Evolutionary conservation across 108 stramenopile genomes (phyloP), one percentile per base, ranked within the genome.

Genomic region (Fistulifera solaris): DNA sequence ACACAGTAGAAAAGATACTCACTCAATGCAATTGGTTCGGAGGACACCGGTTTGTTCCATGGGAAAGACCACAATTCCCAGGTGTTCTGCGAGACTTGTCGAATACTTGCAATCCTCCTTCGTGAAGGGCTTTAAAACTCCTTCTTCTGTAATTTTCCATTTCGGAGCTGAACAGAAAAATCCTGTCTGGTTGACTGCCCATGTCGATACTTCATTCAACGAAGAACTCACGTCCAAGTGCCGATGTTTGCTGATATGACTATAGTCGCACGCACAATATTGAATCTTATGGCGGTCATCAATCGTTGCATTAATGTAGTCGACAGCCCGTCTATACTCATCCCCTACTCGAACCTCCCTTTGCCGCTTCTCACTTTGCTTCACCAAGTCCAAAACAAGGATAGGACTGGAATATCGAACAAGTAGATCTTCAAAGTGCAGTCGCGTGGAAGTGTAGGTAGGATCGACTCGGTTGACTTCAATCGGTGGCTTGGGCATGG

Each of bases 11-110:
- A 38, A 15, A 47, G 12, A 18, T 48, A 92, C 81, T 76, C 61
- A 82, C 81, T 99, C 98, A 54, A 99, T 96, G 63, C 98, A 99
- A 66, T 99, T 99, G 0, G 96, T 98, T 50, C 98, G 73, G 16
- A 98, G 67, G 40, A 99, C 93, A 15, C 98, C 98, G 13, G 72
- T 70, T 61, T 99, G 96, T 65, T 93, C 92, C 92, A 93, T 83
- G 14, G 92, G 81, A 58, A 89, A 87, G n/a, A 83, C 76, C 16
- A 83, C 81, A 24, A 87, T 66, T 17, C 87, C 91, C n/a, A 93
- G 54, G 25, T 81, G 57, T 23, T 79, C 49, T 3, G 76, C 55
- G 11, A 85, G 57, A 31, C 63, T 50, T 42, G 61, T 40, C 27
- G 67, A 71, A 31, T 62, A 66, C 10, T 66, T 65, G 21, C 59